Evolutionary conservation across 768 basidiomycete species (phyloP), one percentile per base, ranked within the genome.

Genomic region (Amanita pallidorosea): DNA sequence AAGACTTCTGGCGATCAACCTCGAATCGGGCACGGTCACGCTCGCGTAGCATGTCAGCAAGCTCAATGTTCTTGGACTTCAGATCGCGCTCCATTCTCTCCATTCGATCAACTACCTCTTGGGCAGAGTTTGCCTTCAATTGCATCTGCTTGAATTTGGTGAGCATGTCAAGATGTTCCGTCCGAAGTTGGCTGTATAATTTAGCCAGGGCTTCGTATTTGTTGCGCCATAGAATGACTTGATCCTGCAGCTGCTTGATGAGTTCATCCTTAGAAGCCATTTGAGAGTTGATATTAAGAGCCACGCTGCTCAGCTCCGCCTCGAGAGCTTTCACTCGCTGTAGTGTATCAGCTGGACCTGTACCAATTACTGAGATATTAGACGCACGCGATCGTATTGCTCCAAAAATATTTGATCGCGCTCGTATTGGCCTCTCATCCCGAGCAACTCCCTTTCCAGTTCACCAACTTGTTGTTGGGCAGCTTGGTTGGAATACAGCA

Each of bases 131-230:
- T 15, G 96, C 96, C 65, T 96, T 97, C 55, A 98, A 77, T 63
- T 98, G 94, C 78, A 97, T 79, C 57, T 88, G 85, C 72, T 98
- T 99, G 76, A 88, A 94, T 69, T 95, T 97, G 56, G 86, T 80
- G 48, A 99, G 80, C 82, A 98, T 88, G 54, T 99, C 96, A 40
- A 99, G 75, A 67, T 99, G 96, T 63, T 98, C 96, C 27, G 90
- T 88, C 49, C 96, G 88, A 8, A 99, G 81, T 64, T 98, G 96
- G 59, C 93, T 97, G 73, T 99, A 99, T 7, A 99, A 79, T 66
- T 98, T 99, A 40, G 96, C 96, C 53, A 99, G 75, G 0, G 95
- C 91, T 64, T 99, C 96, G 65, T 99, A 99, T 68, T 99, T 99
- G 72, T 90, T 94, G 51, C 92, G 85, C 96, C 96, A 99, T 12